Conservation (phyloP, 2,329 filamentous ascomycete species). For the Talaromyces islandicus region DNA sequence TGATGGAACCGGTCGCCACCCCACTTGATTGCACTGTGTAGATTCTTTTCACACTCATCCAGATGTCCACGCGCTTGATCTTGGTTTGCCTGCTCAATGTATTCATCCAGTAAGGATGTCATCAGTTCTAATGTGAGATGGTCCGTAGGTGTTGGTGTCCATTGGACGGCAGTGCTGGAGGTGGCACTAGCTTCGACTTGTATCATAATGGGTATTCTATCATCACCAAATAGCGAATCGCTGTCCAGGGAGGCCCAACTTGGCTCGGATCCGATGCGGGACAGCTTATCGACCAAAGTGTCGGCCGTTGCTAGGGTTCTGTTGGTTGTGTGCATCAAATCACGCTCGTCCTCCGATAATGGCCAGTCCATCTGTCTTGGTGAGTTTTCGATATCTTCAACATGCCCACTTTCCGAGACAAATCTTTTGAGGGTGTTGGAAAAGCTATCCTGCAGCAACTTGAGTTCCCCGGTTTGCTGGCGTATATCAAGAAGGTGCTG, state of each 20-base stretch:
- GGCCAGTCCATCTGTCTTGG: background rate
- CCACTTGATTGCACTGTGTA: constrained; percentile 4
- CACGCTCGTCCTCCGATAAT: background rate
- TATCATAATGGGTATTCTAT: background rate
- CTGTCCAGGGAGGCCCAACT: background rate
- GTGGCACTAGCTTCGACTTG: background rate
- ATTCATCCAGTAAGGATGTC: constrained; percentile 1
- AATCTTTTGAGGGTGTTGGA: background rate
- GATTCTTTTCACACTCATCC: constrained; percentile 3
- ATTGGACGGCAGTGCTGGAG: background rate
- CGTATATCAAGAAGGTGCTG: background rate
- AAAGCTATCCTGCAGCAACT: background rate
- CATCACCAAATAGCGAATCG: background rate
- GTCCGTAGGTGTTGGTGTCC: background rate
- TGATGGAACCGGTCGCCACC: constrained; percentile 1
- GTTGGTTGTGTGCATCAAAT: background rate
- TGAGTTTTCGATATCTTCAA: background rate
- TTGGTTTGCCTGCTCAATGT: background rate
- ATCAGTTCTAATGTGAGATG: background rate
- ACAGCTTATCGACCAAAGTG: background rate
- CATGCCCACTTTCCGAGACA: background rate
- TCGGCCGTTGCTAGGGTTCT: background rate
- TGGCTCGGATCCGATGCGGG: background rate
- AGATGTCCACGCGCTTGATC: background rate
- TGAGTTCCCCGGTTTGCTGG: background rate